Evolutionary conservation across 2,329 filamentous ascomycete genomes (phyloP), one percentile per base, ranked within the genome.

Genomic region (Didymella glomerata): DNA sequence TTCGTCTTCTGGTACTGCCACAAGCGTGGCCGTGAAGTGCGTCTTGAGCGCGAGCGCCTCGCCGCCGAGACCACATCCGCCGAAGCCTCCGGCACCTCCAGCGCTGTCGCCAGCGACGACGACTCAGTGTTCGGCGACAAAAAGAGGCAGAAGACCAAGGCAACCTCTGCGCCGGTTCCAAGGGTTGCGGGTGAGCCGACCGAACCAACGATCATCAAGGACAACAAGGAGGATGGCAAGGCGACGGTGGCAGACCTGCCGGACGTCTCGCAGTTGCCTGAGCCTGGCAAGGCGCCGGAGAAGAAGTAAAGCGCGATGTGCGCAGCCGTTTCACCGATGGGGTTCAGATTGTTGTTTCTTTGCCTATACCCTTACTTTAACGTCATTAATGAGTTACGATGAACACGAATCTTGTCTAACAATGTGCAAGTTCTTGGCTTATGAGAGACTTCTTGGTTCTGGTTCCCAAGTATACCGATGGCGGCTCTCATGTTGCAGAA

Each of bases 1-100:
- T 95, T 97, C 74, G 92, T 96, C 44, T 88, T 98, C 69, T 99
- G 94, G 93, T 99, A 98, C 80, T 98, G 93, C 80, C 90, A 98
- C 79, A 98, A 98, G 81, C 90, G 95, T 53, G 95, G 95, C 38
- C 88, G 88, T 44, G 94, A 99, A 80, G 88, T 88, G 7, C 86
- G 95, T 49, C 85, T 98, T 13, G 89, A 90, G 72, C 86, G 82
- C 49, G 85, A 86, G 63, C 78, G 81, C 14, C 73, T 82, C 16
- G 66, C 71, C 46, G 64, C 71, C 46, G 66, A 76, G 69, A 75
- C 74, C 9, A 68, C 67, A 3, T 69, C 71, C 11, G 67, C 65
- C 1, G 62, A 70, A 30, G 69, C 65, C 2, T 75, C 70, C 47
- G 68, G 70, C 54, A 66, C 68, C 1, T 74, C 72, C 11, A 74